These are phyloP conservation scores for Dipodascopsis uninucleata DNA, from an alignment of 805 yeast genomes.

Conservation along the genomic window DNA sequence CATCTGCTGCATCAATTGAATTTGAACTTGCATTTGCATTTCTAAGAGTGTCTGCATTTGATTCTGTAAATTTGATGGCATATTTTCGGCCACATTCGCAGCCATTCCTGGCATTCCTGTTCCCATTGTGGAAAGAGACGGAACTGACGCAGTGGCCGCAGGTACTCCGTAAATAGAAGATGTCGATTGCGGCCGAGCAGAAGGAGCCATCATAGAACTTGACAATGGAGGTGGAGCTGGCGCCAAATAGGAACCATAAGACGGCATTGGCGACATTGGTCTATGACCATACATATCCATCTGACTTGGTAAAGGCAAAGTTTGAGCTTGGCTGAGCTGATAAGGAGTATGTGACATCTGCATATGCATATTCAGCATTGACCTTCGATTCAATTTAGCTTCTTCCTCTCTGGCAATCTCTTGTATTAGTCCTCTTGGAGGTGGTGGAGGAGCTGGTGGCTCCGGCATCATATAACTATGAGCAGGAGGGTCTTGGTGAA, in stretches of 20 bases:
- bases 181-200: not conserved
- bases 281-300: not conserved
- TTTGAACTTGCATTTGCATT: slow-evolving; percentile 25
- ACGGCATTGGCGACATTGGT: not conserved
- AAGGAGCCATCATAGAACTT: not conserved
- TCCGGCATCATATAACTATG: not conserved
- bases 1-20: slow-evolving; percentile 24
- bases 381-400: slow-evolving; percentile 34
- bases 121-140: slow-evolving; percentile 4
- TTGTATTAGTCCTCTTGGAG: slow-evolving; percentile 40
- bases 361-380: slow-evolving; percentile 23
- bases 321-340: slow-evolving; percentile 39
- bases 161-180: not conserved
- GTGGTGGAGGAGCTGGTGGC: slow-evolving; percentile 2
- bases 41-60: slow-evolving; percentile 21
- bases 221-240: not conserved
- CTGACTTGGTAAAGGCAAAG: not conserved
- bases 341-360: not conserved
- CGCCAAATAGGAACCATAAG: not conserved
- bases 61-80: slow-evolving; percentile 4
- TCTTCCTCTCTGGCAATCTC: slow-evolving; percentile 42
- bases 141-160: not conserved
- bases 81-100: not conserved
- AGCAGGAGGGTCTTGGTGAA: not conserved
- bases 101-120: not conserved